phyloP scores from a whole-genome alignment of 1,139 yeast species.

The Diutina catenulata region DNA sequence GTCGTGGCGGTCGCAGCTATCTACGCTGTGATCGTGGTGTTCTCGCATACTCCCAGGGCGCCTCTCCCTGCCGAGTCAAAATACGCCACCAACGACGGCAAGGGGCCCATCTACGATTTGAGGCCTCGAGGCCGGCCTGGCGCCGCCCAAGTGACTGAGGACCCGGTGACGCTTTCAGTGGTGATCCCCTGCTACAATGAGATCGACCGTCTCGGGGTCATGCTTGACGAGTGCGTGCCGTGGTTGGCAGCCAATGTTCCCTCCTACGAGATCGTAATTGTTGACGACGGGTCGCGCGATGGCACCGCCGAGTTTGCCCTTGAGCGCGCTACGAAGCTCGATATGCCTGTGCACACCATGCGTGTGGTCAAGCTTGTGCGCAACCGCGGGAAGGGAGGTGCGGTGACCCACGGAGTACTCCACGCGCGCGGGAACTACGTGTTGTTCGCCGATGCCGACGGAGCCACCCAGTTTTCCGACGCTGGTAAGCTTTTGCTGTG shows the following conservation, averaged over 20 bases:
- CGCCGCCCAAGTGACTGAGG: constrained; percentile 4
- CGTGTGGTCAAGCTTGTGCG: constrained; percentile 55
- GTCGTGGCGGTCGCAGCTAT: constrained; percentile 10
- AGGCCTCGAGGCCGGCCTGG: constrained; percentile 6
- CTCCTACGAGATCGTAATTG: constrained; percentile 66
- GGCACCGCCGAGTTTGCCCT: constrained; percentile 68
- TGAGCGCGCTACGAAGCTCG: constrained; percentile 37
- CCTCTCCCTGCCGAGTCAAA: constrained; percentile 39
- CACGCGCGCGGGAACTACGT: constrained; percentile 62
- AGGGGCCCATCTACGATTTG: constrained; percentile 11
- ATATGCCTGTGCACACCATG: constrained; percentile 46
- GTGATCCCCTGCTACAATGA: constrained; percentile 92
- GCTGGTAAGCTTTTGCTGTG: constrained; percentile 38
- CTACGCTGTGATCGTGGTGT: constrained; percentile 31
- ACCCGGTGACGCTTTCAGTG: constrained; percentile 49
- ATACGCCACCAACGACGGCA: constrained; percentile 30
- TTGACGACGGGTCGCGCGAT: constrained; percentile 88
- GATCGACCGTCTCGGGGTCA: constrained; percentile 52
- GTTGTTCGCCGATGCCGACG: constrained; percentile 95
- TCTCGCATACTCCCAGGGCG: constrained; percentile 57
- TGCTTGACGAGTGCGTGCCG: constrained; percentile 69
- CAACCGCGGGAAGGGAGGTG: constrained; percentile 96
- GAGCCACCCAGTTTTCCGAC: constrained; percentile 80
- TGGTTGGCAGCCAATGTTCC: constrained; percentile 30
- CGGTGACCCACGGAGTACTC: constrained; percentile 87